Evolutionary conservation across 768 basidiomycete genomes (phyloP), one percentile per base, ranked within the genome.

Genomic region (Tylopilus rubrobrunneus): DNA sequence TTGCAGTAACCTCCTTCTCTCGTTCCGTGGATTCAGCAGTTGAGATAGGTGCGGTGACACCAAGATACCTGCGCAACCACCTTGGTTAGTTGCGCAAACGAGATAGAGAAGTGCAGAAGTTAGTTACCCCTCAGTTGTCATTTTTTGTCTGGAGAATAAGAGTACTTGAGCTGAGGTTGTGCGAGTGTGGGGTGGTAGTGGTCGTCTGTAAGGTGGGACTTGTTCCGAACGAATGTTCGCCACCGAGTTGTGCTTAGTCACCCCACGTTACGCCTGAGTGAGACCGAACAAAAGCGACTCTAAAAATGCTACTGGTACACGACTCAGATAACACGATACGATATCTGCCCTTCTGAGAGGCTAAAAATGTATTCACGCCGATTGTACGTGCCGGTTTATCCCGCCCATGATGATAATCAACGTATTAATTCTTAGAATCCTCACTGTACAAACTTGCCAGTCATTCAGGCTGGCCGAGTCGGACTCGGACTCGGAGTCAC

Each of bases 1-100:
- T 87, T 17, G 76, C 65, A 0, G 90, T 92, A 21, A 93, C 88
- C 69, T 89, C 87, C 69, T 85, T 87, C 73, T 93, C 91, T 62
- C 85, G 79, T 55, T 83, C 79, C 47, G 71, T 89, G 19, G 91
- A 93, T 60, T 88, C 86, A 31, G 69, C 73, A 23, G 80, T 82
- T 44, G 90, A 86, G 63, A 96, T 94, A 49, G 92, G 93, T 37
- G 86, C 86, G 14, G 90, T 93, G 27, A 93, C 90, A 55, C 90
- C 90, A 47, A 87, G 76, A 71, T 80, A 87, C 63, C 89, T 91
- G 68, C 25, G 37, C 58, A 49, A 51, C 36, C 19, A 7, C 29
- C 25, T 3, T 31, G 27, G 53, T 71, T 14, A 67, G 58, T 44
- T 25, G 39, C 14, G 41, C 2, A 21, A 33, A 58, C 33, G 33